These are phyloP conservation scores for Leccinum subgranulosum DNA, from an alignment of 768 basidiomycete species.

Conservation along the genomic window DNA sequence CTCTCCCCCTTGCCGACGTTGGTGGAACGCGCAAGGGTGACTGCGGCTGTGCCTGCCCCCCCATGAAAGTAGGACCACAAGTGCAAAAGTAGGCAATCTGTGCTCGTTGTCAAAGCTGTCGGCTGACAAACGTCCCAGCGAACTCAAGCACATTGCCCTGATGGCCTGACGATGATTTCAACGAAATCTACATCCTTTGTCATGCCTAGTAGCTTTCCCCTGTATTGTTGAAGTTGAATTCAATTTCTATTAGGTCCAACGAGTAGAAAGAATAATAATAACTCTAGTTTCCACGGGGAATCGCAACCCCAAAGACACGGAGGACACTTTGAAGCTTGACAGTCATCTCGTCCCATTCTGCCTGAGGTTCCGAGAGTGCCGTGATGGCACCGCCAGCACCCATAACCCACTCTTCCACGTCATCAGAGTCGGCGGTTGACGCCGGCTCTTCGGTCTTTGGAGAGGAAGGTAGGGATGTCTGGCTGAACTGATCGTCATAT, in stretches of 20 bases:
- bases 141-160: slow-evolving; percentile 77
- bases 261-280: background rate
- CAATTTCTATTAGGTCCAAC: slow-evolving; percentile 12
- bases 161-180: slow-evolving; percentile 51
- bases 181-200: background rate
- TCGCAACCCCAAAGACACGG: slow-evolving; percentile 50
- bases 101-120: background rate
- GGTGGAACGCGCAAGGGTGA: slow-evolving; percentile 42
- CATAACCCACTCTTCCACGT: slow-evolving; percentile 62
- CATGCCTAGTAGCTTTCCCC: background rate
- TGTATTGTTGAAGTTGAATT: slow-evolving; percentile 37
- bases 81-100: slow-evolving; percentile 64
- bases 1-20: slow-evolving; percentile 64
- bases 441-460: slow-evolving; percentile 4
- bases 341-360: slow-evolving; percentile 93
- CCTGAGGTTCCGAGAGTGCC: slow-evolving; percentile 78
- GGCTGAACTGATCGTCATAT: slow-evolving; percentile 40
- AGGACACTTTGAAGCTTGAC: slow-evolving; percentile 82
- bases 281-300: slow-evolving; percentile 21
- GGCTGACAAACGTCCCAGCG: slow-evolving; percentile 42
- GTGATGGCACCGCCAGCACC: slow-evolving; percentile 98
- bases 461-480: slow-evolving; percentile 10
- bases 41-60: slow-evolving; percentile 40
- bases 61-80: slow-evolving; percentile 85
- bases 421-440: slow-evolving; percentile 10